Evolutionary conservation across 1,139 yeast genomes (phyloP), one percentile per base, ranked within the genome.

Genomic region (Suhomyces bokatorum): DNA sequence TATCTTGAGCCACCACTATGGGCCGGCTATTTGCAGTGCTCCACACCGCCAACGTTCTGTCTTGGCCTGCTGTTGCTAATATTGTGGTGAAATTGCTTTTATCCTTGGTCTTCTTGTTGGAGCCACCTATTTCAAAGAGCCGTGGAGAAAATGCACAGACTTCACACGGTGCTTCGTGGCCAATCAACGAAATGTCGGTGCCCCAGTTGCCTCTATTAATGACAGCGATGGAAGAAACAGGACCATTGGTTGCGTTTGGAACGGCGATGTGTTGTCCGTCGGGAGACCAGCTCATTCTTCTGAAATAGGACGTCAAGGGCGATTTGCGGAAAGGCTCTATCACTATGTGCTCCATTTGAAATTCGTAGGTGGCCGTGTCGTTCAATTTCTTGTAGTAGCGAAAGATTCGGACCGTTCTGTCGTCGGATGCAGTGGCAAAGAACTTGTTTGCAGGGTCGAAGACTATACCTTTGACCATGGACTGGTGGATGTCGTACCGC

Each of bases 361-460:
- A 91, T 44, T 91, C 86, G 58, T 87, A 77, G 51, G 84, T 95
- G 32, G 78, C 75, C 13, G 72, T 81, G 55, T 88, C 83, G 22
- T 83, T 79, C 43, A 67, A 53, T 49, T 73, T 73, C 48, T 85
- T 83, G 56, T 89, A 89, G 62, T 91, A 93, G 45, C 97, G 75
- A 56, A 91, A 87, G 28, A 93, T 81, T 47, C 96, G 75, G 39
- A 93, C 85, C 0, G 97, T 85, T 59, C 98, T 75, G 64, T 93
- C 99, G 64, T 93, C 99, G 1, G 97, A 87, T 15, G 96, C 93
- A 0, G 99, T 93, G 9, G 97, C 97, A 70, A 93, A 95, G 64
- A 89, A 93, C 66, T 93, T 93, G 61, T 90, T 91, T 2, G 99
- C 99, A 0, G 98, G 99, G 62, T 93, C 99, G 63, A 93, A 93